Evolutionary conservation across 257 asterid species (phyloP), one percentile per base, ranked within the genome.

Genomic region (Anisodus tanguticus): DNA sequence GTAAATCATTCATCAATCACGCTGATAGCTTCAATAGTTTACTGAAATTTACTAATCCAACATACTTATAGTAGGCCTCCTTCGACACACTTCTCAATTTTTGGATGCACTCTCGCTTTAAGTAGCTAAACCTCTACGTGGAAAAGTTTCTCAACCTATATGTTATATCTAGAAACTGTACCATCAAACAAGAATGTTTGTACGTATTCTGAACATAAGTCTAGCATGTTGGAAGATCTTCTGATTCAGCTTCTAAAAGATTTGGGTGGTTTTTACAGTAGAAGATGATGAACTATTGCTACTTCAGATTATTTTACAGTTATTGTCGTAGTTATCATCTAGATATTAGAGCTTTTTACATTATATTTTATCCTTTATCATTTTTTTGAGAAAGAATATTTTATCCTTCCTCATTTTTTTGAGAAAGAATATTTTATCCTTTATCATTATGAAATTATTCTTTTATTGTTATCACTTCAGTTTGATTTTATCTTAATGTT

Each of bases 361-460:
- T 11, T 59, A 9, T 0, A 45, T 5, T 71, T n/a, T 43, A n/a
- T 17, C 79, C 17, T 45, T 45, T 10, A 71, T n/a, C 79, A 71
- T 71, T 13, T 41, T 22, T 41, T 41, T 41, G 45, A 41, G 45
- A 41, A 41, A 41, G 45, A 41, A 9, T 0, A 45, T 5, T 71
- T n/a, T 43, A 9, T 17, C 79, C 17, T 45, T 45, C 5, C 43
- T 43, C 79, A 71, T 71, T 13, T 22, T 22, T 41, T 41, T 41
- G 45, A 41, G 45, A 41, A 41, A 41, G 45, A 41, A 9, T 0
- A 45, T 5, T 71, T n/a, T 43, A 9, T 17, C 79, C 17, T 45
- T 45, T 10, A 71, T 43, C 79, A 71, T 71, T 13, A 45, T 71
- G 37, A 71, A 16, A 8, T 71, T 71, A 71, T 71, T 55, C 31